Base-by-base conservation (phyloP, 768 basidiomycete genomes). In the Lactarius pseudohatsudake region DNA sequence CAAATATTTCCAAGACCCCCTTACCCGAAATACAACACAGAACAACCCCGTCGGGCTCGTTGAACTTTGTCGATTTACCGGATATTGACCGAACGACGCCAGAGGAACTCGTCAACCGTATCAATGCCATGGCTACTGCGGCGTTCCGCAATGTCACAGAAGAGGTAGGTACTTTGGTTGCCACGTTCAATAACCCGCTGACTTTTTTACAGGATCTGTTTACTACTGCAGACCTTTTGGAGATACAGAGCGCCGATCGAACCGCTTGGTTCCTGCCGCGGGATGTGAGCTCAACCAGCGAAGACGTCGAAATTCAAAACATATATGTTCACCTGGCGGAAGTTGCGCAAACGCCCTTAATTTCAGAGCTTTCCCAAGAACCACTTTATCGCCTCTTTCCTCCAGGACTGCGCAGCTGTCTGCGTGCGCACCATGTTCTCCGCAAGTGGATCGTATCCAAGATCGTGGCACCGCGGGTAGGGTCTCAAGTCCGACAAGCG, bases 401-500 rank as follows among this genome's bases (percentile, higher is more conserved):
- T 16, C 88, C 91, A 1, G 83, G 86, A 30, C 79, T 93, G 28
- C 85, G 92, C 57, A 87, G 87, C 71, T 90, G 91, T 69, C 81
- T 92, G 66, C 84, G 91, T 20, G 91, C 90, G 0, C 90, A 90
- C 73, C 81, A 79, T 45, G 87, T 91, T 66, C 79, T 94, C 36
- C 87, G 90, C 34, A 92, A 89, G 76, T 94, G 92, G 91, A 75
- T 89, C 3, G 81, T 92, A 60, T 81, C 86, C 11, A 88, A 87
- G 74, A 78, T 94, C 28, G 84, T 87, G 2, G 82, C 85, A 0
- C 84, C 87, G 0, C 81, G 83, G 41, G 74, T 94, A 30, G 89
- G 90, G 6, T 76, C 87, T 32, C 83, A 84, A 15, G 76, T 76
- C 11, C 84, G 92, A 18, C 89, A 92, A 70, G 79, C 82, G 4